These are phyloP conservation scores for Nasturtium officinale DNA, from an alignment of 345 rosid species.

Conservation along the genomic window DNA sequence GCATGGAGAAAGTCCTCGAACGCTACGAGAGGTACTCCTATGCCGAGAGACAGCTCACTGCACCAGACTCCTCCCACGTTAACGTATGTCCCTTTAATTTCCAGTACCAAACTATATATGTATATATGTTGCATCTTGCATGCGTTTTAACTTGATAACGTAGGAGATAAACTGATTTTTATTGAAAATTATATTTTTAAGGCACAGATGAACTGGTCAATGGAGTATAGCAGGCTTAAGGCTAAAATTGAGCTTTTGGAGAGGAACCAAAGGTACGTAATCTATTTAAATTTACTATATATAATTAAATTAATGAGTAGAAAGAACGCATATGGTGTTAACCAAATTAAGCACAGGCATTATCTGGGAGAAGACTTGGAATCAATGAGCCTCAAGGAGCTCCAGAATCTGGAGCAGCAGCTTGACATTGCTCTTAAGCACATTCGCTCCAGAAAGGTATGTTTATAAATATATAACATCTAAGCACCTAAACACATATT, in stretches of 20 bases:
- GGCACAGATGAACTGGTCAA: slow-evolving; percentile 64
- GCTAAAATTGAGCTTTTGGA: slow-evolving; percentile 81
- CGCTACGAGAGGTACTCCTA: slow-evolving; percentile 65
- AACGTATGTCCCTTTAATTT: slow-evolving; percentile 35
- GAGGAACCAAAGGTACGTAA: slow-evolving; percentile 69
- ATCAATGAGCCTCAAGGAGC: slow-evolving; percentile 63
- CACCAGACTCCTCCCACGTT: slow-evolving; percentile 39
- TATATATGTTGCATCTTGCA: slow-evolving; percentile 18
- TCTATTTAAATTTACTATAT: background rate
- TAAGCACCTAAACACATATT: background rate
- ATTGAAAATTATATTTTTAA: background rate
- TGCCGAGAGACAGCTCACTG: slow-evolving; percentile 56
- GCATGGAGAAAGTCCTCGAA: slow-evolving; percentile 73
- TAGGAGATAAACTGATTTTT: slow-evolving; percentile 6
- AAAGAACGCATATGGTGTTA: background rate
- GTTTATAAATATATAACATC: background rate
- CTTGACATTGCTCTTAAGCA: slow-evolving; percentile 82
- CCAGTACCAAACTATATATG: background rate
- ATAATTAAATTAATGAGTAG: background rate
- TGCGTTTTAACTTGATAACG: background rate
- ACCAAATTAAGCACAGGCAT: slow-evolving; percentile 52
- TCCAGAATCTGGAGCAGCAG: slow-evolving; percentile 88
- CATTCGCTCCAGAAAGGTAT: slow-evolving; percentile 69
- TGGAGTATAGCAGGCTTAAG: slow-evolving; percentile 78
- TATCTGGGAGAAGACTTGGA: slow-evolving; percentile 81